Evolutionary conservation across 202 grass and related monocot species (phyloP).

Genomic region (Tripidium arundinaceum): DNA sequence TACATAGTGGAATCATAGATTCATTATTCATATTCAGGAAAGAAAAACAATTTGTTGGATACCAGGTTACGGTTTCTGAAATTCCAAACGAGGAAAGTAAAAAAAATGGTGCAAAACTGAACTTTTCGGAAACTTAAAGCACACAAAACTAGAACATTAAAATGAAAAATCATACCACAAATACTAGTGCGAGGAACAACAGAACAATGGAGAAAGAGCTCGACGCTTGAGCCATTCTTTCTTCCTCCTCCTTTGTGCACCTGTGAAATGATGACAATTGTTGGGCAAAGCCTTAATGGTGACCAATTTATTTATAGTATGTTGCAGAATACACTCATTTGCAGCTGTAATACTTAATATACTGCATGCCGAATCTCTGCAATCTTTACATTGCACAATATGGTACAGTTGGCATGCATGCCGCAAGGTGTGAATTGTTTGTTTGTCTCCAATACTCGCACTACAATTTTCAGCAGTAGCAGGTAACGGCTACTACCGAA

Average conservation of each 20-base stretch:
- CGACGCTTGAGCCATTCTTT: slow-evolving; percentile 20
- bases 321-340: neutral
- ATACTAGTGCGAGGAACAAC: neutral
- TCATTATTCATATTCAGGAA: neutral
- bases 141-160: neutral
- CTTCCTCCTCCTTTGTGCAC: neutral
- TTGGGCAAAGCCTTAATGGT: neutral
- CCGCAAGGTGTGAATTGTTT: neutral
- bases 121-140: neutral
- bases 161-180: slow-evolving; percentile 7
- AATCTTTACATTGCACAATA: neutral
- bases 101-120: neutral
- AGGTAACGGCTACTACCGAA: too few species aligned
- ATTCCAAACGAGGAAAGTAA: neutral
- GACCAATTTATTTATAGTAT: slow-evolving; percentile 4
- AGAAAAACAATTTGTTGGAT: neutral
- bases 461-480: too few species aligned
- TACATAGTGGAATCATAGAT: neutral
- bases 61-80: neutral
- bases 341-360: neutral
- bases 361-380: neutral
- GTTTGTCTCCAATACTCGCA: neutral
- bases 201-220: slow-evolving; percentile 1
- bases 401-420: neutral
- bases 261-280: neutral